Conservation (phyloP, 352 stramenopile genomes). For the Hyaloperonospora brassicae region DNA sequence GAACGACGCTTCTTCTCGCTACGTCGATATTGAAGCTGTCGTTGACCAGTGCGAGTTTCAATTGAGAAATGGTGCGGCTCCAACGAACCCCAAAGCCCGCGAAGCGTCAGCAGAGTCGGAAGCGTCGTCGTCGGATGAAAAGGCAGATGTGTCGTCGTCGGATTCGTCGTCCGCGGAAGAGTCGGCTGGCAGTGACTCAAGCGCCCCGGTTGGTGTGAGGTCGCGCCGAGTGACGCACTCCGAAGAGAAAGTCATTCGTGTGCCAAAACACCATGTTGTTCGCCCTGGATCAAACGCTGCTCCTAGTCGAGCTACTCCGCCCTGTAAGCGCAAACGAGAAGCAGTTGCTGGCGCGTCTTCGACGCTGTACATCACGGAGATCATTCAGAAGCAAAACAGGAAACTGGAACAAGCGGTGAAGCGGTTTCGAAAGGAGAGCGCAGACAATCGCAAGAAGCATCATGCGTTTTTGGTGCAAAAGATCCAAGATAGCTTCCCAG, state of each 20-base stretch:
- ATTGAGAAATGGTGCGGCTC: slow-evolving; percentile 6
- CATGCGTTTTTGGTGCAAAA: slow-evolving; percentile 29
- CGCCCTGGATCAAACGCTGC: slow-evolving; percentile 5
- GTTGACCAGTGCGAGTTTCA: slow-evolving; percentile 22
- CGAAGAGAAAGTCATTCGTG: slow-evolving; percentile 1
- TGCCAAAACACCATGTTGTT: slow-evolving; percentile 4
- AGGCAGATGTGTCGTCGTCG: slow-evolving; percentile 17
- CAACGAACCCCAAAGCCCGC: slow-evolving; percentile 1
- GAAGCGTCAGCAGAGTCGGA: slow-evolving; percentile 6
- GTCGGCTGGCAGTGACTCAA: slow-evolving; percentile 17
- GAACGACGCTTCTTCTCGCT: slow-evolving; percentile 28
- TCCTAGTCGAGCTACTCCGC: not conserved
- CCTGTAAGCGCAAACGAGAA: slow-evolving; percentile 18
- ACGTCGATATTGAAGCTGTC: slow-evolving; percentile 32
- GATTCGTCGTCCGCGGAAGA: slow-evolving; percentile 16
- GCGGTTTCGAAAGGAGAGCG: slow-evolving; percentile 35
- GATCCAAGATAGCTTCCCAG: slow-evolving; percentile 31
- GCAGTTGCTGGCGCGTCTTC: slow-evolving; percentile 8
- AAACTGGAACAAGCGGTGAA: slow-evolving; percentile 31
- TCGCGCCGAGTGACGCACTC: slow-evolving; percentile 4
- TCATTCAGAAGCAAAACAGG: slow-evolving; percentile 32
- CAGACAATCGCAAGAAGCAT: slow-evolving; percentile 26
- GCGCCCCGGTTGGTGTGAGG: slow-evolving; percentile 5
- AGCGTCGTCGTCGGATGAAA: slow-evolving; percentile 12
- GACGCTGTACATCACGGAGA: slow-evolving; percentile 27